A percentile compares a stretch with the other conserved stretches of the same genome.
These are phyloP conservation scores for Fusarium hostae DNA, from an alignment of 2,329 filamentous ascomycete species.

Conservation along the genomic window DNA sequence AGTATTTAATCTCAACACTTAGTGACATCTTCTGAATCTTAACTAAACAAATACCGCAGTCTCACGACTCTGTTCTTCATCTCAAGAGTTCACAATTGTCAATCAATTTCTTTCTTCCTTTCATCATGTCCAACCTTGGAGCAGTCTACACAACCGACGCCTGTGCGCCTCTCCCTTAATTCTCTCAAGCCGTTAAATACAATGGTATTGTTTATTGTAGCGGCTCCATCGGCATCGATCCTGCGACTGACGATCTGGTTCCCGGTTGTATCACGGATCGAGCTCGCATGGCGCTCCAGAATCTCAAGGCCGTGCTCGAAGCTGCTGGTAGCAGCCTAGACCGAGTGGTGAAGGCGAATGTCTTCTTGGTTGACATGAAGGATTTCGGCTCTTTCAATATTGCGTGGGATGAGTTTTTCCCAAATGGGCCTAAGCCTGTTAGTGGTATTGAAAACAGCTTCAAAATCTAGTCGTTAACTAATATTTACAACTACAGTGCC, in stretches of 20 bases:
- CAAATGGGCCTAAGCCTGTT: background rate
- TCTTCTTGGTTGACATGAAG: conserved; percentile 10
- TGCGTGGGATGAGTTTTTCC: conserved; percentile 13
- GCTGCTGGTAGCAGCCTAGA: conserved; percentile 5
- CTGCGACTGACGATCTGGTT: background rate
- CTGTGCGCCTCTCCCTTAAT: background rate
- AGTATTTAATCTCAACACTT: background rate
- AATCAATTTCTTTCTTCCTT: too few relatives aligned
- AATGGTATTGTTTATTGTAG: conserved; percentile 10
- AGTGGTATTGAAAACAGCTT: background rate
- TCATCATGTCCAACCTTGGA: background rate
- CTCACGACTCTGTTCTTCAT: fast-evolving
- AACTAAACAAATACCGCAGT: fast-evolving
- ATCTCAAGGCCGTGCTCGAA: background rate
- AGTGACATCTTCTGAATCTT: background rate
- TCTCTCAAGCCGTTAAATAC: background rate
- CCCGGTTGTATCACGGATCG: background rate
- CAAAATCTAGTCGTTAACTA: background rate
- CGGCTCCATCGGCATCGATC: background rate
- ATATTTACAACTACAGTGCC: background rate
- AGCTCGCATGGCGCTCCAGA: background rate
- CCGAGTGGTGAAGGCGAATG: conserved; percentile 3
- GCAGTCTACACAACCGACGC: background rate
- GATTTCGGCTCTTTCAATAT: background rate
- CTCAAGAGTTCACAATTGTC: fast-evolving